A percentile compares a stretch with the other conserved stretches of the same genome.
Conservation (phyloP, 495 filamentous ascomycete genomes). For the Podospora conica region DNA sequence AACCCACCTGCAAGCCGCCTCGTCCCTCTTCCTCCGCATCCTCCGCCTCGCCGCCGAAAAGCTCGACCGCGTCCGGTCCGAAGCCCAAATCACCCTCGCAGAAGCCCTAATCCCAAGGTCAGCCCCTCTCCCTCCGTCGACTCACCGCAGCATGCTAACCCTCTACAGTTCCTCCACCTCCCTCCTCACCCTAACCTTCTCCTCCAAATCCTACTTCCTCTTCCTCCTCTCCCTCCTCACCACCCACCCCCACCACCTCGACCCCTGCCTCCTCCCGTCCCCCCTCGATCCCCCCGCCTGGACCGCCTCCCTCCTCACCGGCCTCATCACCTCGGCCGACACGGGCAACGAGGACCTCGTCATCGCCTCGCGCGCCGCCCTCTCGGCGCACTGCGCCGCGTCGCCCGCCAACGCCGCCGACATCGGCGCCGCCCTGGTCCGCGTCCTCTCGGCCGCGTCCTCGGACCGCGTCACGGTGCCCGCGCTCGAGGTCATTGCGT, state of each 20-base stretch:
- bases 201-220: slow-evolving; percentile 37
- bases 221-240: background rate
- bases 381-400: slow-evolving; percentile 46
- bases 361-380: slow-evolving; percentile 62
- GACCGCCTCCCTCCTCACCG: slow-evolving; percentile 55
- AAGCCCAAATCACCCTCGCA: slow-evolving; percentile 50
- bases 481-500: slow-evolving; percentile 65
- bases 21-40: slow-evolving; percentile 41
- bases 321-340: slow-evolving; percentile 75
- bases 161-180: slow-evolving; percentile 24
- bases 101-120: slow-evolving; percentile 30
- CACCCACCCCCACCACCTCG: background rate
- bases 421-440: slow-evolving; percentile 29
- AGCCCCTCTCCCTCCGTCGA: slow-evolving; percentile 9
- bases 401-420: slow-evolving; percentile 27
- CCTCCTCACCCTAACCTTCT: slow-evolving; percentile 67
- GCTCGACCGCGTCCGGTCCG: slow-evolving; percentile 74
- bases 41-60: slow-evolving; percentile 76
- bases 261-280: background rate
- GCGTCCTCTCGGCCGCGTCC: slow-evolving; percentile 33
- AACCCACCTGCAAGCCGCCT: slow-evolving; percentile 10
- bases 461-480: slow-evolving; percentile 68
- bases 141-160: background rate
- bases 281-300: slow-evolving; percentile 14
- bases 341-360: slow-evolving; percentile 78